These are phyloP conservation scores for Colletotrichum magnum DNA, from an alignment of 2,329 filamentous ascomycete genomes.

Conservation along the genomic window DNA sequence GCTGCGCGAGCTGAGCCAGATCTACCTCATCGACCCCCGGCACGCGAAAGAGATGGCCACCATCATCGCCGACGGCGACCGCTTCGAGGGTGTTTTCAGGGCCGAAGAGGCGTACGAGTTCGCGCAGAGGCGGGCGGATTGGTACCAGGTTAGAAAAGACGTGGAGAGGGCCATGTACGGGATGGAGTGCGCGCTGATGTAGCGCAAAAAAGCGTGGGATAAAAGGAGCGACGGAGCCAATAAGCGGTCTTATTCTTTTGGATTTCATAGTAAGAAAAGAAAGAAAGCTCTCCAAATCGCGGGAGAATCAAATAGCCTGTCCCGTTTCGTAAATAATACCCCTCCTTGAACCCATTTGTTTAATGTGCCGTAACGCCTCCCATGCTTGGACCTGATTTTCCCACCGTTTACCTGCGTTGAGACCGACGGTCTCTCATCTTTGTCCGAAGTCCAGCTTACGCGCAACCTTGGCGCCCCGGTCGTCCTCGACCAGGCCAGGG, in stretches of 20 bases:
- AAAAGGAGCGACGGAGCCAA: neutral
- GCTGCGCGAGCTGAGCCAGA: conserved; percentile 91
- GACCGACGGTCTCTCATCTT: conserved; percentile 37
- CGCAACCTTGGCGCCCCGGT: conserved; percentile 81
- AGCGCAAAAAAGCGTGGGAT: neutral
- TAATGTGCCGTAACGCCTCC: conserved; percentile 31
- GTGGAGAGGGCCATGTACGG: conserved; percentile 99
- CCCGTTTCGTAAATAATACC: conserved; percentile 25
- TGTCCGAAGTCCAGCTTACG: conserved; percentile 84
- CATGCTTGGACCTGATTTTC: conserved; percentile 22
- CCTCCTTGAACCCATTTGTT: conserved; percentile 13
- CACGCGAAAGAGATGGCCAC: conserved; percentile 96
- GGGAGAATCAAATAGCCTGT: conserved; percentile 18
- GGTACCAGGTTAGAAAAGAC: conserved; percentile 89
- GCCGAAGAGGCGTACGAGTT: conserved; percentile 99
- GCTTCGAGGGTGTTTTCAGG: conserved; percentile 92
- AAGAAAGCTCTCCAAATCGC: neutral
- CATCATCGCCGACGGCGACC: conserved; percentile 91
- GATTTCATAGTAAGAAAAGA: conserved; percentile 3
- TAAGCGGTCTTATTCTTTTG: conserved; percentile 11
- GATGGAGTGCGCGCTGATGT: conserved; percentile 91
- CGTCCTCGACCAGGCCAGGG: conserved; percentile 79
- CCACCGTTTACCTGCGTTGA: neutral
- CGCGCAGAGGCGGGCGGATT: conserved; percentile 92
- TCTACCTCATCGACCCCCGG: conserved; percentile 89